These are phyloP conservation scores for Jaltomata sinuosa DNA, from an alignment of 257 asterid species.

Conservation along the genomic window DNA sequence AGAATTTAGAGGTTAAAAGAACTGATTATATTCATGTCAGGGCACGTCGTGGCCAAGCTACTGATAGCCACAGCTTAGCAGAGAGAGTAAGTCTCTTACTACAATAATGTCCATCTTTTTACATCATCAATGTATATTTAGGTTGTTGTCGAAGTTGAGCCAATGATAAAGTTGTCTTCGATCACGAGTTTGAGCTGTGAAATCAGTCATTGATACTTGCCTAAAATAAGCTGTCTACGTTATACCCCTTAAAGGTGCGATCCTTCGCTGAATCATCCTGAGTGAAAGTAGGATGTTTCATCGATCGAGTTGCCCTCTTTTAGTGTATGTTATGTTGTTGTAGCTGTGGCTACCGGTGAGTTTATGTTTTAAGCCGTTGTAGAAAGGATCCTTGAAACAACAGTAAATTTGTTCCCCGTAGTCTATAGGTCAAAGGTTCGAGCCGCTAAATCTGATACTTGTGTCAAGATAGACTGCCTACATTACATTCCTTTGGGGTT, in stretches of 20 bases:
- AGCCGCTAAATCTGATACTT: not conserved
- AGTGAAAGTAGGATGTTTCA: not conserved
- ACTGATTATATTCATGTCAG: conserved; percentile 63
- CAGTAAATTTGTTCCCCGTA: not conserved
- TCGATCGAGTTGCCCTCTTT: not conserved
- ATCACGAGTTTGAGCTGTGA: not conserved
- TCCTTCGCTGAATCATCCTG: not conserved
- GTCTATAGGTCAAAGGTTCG: not conserved
- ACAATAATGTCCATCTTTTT: not conserved
- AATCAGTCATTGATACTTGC: not conserved
- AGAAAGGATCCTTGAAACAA: not conserved
- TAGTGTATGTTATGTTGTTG: not conserved
- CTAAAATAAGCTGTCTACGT: not conserved
- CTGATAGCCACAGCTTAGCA: conserved; percentile 78
- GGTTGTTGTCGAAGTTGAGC: not conserved
- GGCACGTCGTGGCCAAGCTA: conserved; percentile 78
- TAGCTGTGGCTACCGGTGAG: not conserved
- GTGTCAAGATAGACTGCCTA: fast-evolving
- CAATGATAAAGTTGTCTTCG: not conserved
- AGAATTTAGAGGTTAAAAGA: conserved; percentile 31
- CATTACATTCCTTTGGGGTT: not conserved
- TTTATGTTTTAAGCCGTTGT: not conserved
- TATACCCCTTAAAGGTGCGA: not conserved
- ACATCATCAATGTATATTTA: not conserved
- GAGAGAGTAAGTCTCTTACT: conserved; percentile 44